A percentile compares a stretch with the other conserved stretches of the same genome.
Conservation (phyloP, 106 monocot species). For the Cymbidium sinense region DNA sequence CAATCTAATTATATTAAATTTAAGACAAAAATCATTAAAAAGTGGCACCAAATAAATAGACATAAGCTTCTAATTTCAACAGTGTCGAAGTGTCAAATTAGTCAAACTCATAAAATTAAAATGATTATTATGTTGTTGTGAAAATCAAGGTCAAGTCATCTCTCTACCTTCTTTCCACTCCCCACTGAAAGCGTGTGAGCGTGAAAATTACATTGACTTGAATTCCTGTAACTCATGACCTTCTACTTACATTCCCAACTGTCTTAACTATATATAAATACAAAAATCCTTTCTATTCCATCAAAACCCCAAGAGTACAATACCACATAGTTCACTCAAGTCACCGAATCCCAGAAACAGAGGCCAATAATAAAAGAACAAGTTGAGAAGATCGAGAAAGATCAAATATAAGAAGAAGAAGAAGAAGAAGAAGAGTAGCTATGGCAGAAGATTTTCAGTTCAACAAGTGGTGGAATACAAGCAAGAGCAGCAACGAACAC, state of each 20-base stretch:
- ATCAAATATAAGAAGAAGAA: too few species aligned
- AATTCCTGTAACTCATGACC: neutral
- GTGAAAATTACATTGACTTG: neutral
- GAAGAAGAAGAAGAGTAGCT: neutral
- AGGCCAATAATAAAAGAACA: too few species aligned
- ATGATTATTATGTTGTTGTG: neutral
- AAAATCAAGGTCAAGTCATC: neutral
- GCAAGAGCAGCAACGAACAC: neutral
- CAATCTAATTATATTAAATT: too few species aligned
- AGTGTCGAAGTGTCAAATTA: neutral
- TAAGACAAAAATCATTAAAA: too few species aligned
- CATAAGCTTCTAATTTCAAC: neutral
- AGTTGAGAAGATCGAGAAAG: too few species aligned
- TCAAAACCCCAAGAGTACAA: neutral
- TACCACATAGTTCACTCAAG: neutral
- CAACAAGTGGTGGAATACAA: neutral
- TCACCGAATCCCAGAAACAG: neutral
- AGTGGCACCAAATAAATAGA: too few species aligned
- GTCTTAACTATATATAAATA: constrained; percentile 3
- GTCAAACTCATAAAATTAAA: neutral
- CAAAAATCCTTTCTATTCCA: neutral
- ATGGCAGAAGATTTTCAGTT: constrained; percentile 4
- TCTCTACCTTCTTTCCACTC: neutral
- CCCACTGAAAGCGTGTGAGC: neutral
- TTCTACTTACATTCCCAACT: neutral